Conservation (phyloP, 2,329 filamentous ascomycete genomes). For the Diplodia intermedia region DNA sequence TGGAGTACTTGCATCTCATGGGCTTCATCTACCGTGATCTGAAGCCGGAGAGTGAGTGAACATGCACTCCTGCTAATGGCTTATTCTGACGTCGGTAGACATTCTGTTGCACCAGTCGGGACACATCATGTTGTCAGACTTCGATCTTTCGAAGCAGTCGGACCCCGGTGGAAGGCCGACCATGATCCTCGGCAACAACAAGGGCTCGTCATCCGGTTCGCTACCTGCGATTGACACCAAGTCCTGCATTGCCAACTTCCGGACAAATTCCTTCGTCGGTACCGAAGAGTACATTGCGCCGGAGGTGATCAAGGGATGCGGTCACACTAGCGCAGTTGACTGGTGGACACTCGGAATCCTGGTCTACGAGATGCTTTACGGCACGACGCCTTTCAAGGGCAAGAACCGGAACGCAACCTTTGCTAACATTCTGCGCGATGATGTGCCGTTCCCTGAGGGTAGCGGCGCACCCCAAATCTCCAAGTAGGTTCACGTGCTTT, state of each 20-base stretch:
- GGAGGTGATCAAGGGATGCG: slow-evolving; percentile 98
- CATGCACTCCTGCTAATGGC: slow-evolving; percentile 5
- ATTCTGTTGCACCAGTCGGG: slow-evolving; percentile 98
- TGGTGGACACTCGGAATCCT: slow-evolving; percentile 99
- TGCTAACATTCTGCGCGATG: slow-evolving; percentile 93
- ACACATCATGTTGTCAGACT: slow-evolving; percentile 99
- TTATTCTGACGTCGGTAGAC: slow-evolving; percentile 64
- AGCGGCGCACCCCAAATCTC: slow-evolving; percentile 83
- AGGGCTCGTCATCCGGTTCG: slow-evolving; percentile 80
- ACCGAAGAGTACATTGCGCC: slow-evolving; percentile 99
- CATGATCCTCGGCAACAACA: slow-evolving; percentile 91
- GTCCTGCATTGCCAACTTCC: slow-evolving; percentile 97
- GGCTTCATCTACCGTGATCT: slow-evolving; percentile 98
- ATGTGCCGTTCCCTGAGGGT: slow-evolving; percentile 94
- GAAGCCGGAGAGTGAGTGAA: slow-evolving; percentile 89
- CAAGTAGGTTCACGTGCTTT: slow-evolving; percentile 69
- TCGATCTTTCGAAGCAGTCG: slow-evolving; percentile 97
- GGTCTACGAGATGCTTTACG: slow-evolving; percentile 98
- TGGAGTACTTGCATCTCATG: slow-evolving; percentile 98
- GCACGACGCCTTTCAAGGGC: slow-evolving; percentile 98
- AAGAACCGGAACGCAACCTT: slow-evolving; percentile 99
- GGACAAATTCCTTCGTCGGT: slow-evolving; percentile 97
- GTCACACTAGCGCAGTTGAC: slow-evolving; percentile 96
- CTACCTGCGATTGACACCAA: slow-evolving; percentile 98
- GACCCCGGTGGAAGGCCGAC: slow-evolving; percentile 94